Base-by-base conservation (phyloP, 441 rosid genomes). In the Rhodomyrtus psidioides region DNA sequence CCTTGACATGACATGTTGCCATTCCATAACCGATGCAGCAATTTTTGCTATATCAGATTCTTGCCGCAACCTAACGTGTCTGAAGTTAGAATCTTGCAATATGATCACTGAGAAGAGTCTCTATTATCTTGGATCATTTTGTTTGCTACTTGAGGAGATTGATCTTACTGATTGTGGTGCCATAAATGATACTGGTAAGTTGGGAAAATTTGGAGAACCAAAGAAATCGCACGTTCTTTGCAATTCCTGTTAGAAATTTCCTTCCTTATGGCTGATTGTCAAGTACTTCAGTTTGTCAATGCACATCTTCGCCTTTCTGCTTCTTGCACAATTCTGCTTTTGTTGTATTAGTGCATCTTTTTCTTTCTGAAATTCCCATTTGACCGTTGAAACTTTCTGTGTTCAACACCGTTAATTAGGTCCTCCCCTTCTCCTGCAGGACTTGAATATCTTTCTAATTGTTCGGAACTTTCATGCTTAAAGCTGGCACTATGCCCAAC, bases 151-250 rank as follows among this genome's bases (percentile, higher is more conserved):
- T 57, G 90, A 94, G 90, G 98, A 95, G 88, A 91, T 97, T 83
- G 99, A 97, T 91, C 96, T 97, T 85, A 97, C 98, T 2, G 99
- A 97, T 81, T 96, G 98, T 87, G 79, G 83, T 42, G 92, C 95
- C 10, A 88, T 95, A 84, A 94, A 94, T 82, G 98, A 97, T 83
- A 93, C 86, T 89, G 99, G 98, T 95, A 91, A 86, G 59, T 46
- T 70, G 84, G 85, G 30, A 34, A 58, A 70, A 39, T 53, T 62
- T 57, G 21, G 26, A 59, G 53, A 62, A 53, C 26, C 30, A 55
- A 49, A 55, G 46, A 19, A 84, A 84, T 15, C 17, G 9, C 81
- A 70, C 81, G 23, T 70, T 70, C 27, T 42, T 70, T 39, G 51
- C 34, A 10, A 65, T 70, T 70, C 81, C 51, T 70, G n/a, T 70